Conservation (phyloP, 2,329 filamentous ascomycete genomes). For the Fusarium begoniae region DNA sequence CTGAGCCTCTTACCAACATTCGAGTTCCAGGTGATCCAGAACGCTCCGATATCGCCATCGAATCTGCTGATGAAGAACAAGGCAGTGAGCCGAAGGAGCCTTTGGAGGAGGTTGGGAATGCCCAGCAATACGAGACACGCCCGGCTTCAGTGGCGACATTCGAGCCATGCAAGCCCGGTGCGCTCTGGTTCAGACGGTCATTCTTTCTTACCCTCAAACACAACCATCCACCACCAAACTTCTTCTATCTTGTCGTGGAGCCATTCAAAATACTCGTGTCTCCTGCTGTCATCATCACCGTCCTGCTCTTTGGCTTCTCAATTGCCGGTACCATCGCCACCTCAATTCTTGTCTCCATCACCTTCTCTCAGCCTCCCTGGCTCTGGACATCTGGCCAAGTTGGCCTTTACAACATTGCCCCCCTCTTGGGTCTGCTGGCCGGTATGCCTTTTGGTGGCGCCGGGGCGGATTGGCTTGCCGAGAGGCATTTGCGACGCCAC, state of each 20-base stretch:
- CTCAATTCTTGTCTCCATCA: background rate
- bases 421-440: background rate
- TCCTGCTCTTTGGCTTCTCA: background rate
- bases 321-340: background rate
- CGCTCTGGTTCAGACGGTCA: background rate
- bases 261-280: background rate
- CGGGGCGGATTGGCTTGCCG: background rate
- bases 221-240: background rate
- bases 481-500: background rate
- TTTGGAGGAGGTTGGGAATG: background rate
- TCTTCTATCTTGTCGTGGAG: background rate
- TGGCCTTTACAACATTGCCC: background rate
- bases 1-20: background rate
- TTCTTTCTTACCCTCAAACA: background rate
- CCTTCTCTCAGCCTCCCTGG: background rate
- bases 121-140: background rate
- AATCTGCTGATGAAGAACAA: background rate
- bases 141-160: background rate
- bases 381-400: background rate
- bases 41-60: rapidly evolving
- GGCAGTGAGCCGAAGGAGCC: background rate
- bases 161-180: background rate
- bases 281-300: background rate
- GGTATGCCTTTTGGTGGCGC: background rate
- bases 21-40: background rate